A percentile compares a stretch with the other conserved stretches of the same genome.
Evolutionary conservation across 257 asterid genomes (phyloP).

Genomic region (Jacaranda mimosifolia): DNA sequence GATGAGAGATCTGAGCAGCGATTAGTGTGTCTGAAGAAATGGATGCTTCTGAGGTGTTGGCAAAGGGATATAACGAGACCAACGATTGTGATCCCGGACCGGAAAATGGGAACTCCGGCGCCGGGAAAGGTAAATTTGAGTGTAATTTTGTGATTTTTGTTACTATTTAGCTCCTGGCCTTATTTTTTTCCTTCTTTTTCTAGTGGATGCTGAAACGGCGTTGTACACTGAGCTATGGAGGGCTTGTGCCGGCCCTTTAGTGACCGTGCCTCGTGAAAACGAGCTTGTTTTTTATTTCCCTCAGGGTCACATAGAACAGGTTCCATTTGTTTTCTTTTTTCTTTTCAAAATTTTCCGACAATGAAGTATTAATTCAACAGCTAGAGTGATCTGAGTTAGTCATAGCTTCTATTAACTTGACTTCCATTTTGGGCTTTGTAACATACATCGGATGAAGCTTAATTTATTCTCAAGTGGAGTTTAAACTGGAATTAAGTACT

Average conservation of each 20-base stretch:
- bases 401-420: conserved; percentile 10
- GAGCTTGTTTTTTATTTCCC: conserved; percentile 93
- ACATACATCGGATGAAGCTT: background rate
- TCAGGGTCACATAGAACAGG: conserved; percentile 99
- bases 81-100: conserved; percentile 41
- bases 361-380: no score
- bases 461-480: conserved; percentile 1
- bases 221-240: conserved; percentile 91
- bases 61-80: conserved; percentile 60
- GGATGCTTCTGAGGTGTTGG: conserved; percentile 69
- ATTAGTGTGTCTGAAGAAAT: conserved; percentile 43
- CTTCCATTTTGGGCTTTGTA: conserved; percentile 6
- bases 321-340: conserved; percentile 1
- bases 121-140: conserved; percentile 53
- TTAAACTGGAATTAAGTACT: background rate
- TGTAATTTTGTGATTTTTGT: background rate
- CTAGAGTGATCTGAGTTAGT: conserved; percentile 32
- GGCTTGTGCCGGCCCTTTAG: conserved; percentile 98
- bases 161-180: background rate
- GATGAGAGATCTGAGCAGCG: conserved; percentile 76
- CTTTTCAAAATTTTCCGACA: background rate
- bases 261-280: conserved; percentile 81
- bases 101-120: conserved; percentile 47
- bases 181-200: conserved; percentile 1
- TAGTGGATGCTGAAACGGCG: conserved; percentile 83